A percentile compares a stretch with the other conserved stretches of the same genome.
These are phyloP conservation scores for Emydomyces testavorans DNA, from an alignment of 2,329 filamentous ascomycete species.

Conservation along the genomic window DNA sequence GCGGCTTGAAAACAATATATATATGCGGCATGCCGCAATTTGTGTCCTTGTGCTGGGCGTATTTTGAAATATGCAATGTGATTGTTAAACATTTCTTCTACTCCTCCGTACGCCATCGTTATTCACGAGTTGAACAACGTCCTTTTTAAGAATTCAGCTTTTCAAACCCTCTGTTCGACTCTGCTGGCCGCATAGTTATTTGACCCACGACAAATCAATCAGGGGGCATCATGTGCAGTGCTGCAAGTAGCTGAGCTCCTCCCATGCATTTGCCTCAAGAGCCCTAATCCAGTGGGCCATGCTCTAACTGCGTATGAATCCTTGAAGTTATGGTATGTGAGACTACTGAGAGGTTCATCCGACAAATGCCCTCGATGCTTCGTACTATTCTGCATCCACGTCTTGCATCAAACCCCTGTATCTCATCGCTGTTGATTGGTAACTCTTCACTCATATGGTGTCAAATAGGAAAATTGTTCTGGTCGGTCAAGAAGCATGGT, in stretches of 20 bases:
- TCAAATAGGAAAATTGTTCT: conserved; percentile 1
- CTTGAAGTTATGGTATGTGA: conserved; percentile 6
- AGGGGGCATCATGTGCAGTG: conserved; percentile 2
- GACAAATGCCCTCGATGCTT: neutral
- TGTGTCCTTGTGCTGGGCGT: conserved; percentile 1
- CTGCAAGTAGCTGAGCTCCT: conserved; percentile 4
- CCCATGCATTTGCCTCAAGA: conserved; percentile 4
- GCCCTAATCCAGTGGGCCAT: neutral
- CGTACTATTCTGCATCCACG: neutral
- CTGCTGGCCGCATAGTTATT: neutral
- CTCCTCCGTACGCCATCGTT: neutral
- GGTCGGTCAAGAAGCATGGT: conserved; percentile 7
- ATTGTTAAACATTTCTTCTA: conserved; percentile 6
- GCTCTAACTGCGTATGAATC: neutral
- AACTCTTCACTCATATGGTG: conserved; percentile 9
- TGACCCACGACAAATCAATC: conserved; percentile 1
- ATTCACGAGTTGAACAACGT: no score
- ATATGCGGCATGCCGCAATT: conserved; percentile 3
- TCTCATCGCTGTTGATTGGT: conserved; percentile 9
- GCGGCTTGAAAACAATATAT: conserved; percentile 2
- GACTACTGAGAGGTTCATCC: conserved; percentile 4
- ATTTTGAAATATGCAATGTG: neutral
- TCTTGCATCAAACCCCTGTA: conserved; percentile 5
- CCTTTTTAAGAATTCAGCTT: neutral
- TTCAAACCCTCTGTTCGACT: neutral